Conservation (phyloP, 805 yeast genomes). For the Schwanniomyces occidentalis region DNA sequence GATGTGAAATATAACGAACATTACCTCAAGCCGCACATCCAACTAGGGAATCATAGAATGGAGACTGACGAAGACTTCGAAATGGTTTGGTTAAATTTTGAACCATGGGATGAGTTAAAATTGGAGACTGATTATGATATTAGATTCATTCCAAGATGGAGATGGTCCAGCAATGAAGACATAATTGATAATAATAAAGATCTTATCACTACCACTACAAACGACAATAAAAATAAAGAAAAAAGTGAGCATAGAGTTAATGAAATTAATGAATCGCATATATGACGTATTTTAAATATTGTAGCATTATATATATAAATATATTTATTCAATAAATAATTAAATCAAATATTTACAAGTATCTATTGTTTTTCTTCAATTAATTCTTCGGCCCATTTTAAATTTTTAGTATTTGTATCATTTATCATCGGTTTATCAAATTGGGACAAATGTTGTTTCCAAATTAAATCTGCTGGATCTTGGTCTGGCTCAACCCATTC, state of each 20-base stretch:
- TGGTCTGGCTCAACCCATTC: constrained; percentile 90
- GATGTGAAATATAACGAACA: constrained; percentile 23
- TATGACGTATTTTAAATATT: constrained; percentile 3
- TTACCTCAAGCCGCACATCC: constrained; percentile 36
- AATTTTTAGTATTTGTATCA: constrained; percentile 14
- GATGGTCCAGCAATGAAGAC: constrained; percentile 9
- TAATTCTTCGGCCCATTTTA: constrained; percentile 44
- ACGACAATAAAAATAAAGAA: constrained; percentile 1
- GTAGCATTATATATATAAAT: constrained; percentile 1
- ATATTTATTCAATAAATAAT: neutral
- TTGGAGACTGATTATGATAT: constrained; percentile 40
- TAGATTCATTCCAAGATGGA: constrained; percentile 33
- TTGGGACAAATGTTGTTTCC: constrained; percentile 33
- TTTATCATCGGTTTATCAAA: constrained; percentile 22
- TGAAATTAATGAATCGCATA: constrained; percentile 7
- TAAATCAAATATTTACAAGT: constrained; percentile 8
- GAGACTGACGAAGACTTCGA: constrained; percentile 45
- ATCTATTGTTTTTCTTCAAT: constrained; percentile 18
- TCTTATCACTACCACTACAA: neutral
- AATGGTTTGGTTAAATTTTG: constrained; percentile 43
- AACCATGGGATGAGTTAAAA: constrained; percentile 47
- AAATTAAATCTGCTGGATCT: constrained; percentile 72
- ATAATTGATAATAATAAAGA: neutral
- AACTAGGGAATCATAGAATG: constrained; percentile 34
- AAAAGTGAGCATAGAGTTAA: constrained; percentile 2